Conservation (phyloP, 257 asterid species). For the Lavandula angustifolia region DNA sequence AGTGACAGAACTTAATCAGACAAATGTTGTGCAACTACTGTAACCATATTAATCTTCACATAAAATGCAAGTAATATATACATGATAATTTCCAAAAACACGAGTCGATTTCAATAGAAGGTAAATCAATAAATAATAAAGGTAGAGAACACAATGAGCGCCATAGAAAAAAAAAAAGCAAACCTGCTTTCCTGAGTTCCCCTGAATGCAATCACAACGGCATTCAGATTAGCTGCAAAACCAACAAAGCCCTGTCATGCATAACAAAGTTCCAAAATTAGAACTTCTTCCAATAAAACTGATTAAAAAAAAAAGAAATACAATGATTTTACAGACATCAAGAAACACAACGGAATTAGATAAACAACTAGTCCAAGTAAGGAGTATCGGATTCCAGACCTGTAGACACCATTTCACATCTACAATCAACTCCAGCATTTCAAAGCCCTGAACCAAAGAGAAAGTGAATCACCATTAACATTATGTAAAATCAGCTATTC, state of each 20-base stretch:
- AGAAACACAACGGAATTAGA: neutral
- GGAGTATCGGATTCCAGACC: constrained; percentile 45
- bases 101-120: constrained; percentile 22
- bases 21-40: constrained; percentile 12
- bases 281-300: constrained; percentile 1
- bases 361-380: constrained; percentile 11
- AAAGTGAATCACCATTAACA: constrained; percentile 26
- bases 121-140: constrained; percentile 8
- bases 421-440: constrained; percentile 81
- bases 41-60: neutral
- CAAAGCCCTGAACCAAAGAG: constrained; percentile 73
- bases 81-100: neutral
- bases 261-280: constrained; percentile 26
- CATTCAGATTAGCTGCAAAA: constrained; percentile 72
- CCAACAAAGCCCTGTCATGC: constrained; percentile 85
- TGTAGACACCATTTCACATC: constrained; percentile 88
- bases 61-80: constrained; percentile 23
- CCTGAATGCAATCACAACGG: constrained; percentile 85
- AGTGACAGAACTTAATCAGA: neutral
- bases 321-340: neutral
- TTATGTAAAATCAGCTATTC: constrained; percentile 20
- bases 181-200: constrained; percentile 95
- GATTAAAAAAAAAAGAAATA: constrained; percentile 17
- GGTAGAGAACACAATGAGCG: constrained; percentile 30
- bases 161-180: constrained; percentile 17